Evolutionary conservation across 192 early-diverging fungal species (phyloP).

Genomic region (Coemansia reversa): DNA sequence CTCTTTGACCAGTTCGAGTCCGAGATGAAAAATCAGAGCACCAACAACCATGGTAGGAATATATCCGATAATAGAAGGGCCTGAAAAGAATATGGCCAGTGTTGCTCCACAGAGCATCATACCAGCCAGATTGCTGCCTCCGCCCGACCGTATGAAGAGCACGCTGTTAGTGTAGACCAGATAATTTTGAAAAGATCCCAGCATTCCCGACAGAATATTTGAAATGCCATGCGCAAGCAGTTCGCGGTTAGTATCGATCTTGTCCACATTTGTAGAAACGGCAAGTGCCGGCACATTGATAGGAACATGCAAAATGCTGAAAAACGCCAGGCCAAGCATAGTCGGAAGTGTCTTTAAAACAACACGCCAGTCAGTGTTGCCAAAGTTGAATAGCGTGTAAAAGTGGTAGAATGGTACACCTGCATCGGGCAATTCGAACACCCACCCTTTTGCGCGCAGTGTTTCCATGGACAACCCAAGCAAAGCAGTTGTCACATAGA

Average conservation of each 20-base stretch:
- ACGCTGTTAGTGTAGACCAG: slow-evolving; percentile 91
- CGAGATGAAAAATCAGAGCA: slow-evolving; percentile 93
- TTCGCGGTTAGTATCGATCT: slow-evolving; percentile 91
- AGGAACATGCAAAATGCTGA: slow-evolving; percentile 95
- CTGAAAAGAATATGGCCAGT: slow-evolving; percentile 72
- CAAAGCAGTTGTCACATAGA: slow-evolving; percentile 66
- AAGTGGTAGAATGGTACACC: slow-evolving; percentile 84
- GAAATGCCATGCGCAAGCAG: slow-evolving; percentile 89
- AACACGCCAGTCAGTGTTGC: slow-evolving; percentile 65
- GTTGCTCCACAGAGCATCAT: slow-evolving; percentile 78
- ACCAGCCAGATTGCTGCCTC: slow-evolving; percentile 81
- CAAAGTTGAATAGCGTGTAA: slow-evolving; percentile 69
- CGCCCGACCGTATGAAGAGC: slow-evolving; percentile 91
- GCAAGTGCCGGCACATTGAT: slow-evolving; percentile 95
- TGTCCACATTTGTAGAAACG: slow-evolving; percentile 83
- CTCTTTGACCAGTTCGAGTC: slow-evolving; percentile 90
- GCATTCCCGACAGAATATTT: slow-evolving; percentile 78
- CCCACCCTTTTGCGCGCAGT: slow-evolving; percentile 76
- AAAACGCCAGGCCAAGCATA: slow-evolving; percentile 90
- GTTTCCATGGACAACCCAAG: slow-evolving; percentile 62
- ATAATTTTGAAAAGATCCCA: slow-evolving; percentile 84
- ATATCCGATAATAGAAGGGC: slow-evolving; percentile 83
- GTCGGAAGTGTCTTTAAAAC: slow-evolving; percentile 76
- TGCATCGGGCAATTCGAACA: slow-evolving; percentile 74
- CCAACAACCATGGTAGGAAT: slow-evolving; percentile 96